Percentiles rank a stretch among this genome's conserved stretches.
phyloP scores from a whole-genome alignment of 2,329 filamentous ascomycete genomes.

The Fusarium sp. region DNA sequence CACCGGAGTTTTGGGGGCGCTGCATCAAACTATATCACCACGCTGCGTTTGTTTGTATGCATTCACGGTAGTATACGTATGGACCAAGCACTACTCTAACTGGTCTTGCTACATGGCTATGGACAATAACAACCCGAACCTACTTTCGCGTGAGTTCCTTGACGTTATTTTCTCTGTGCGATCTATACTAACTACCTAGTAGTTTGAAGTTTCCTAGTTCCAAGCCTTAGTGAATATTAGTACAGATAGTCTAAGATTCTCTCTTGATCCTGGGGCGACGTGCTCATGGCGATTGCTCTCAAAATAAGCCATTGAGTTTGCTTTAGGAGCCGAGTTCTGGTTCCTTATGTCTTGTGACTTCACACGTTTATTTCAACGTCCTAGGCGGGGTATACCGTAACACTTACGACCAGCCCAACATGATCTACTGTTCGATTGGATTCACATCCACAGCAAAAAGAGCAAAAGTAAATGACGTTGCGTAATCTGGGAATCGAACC shows the following conservation, averaged over 20 bases:
- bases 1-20: slow-evolving; percentile 1
- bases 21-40: background rate
- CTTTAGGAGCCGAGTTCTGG: background rate
- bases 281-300: background rate
- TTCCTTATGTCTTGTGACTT: background rate
- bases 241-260: background rate
- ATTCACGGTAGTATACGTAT: background rate
- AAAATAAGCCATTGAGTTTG: background rate
- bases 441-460: background rate
- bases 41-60: background rate
- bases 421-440: background rate
- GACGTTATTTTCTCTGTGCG: background rate
- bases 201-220: background rate
- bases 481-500: slow-evolving; percentile 11
- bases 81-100: background rate
- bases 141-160: background rate
- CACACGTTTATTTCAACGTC: background rate
- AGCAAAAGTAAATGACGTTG: background rate
- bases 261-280: background rate
- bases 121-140: too few relatives aligned
- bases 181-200: background rate
- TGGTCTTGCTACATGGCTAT: background rate
- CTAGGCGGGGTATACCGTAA: background rate
- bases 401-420: background rate
- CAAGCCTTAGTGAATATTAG: background rate